Conservation (phyloP, 768 basidiomycete genomes). For the Xanthoconium purpureum region DNA sequence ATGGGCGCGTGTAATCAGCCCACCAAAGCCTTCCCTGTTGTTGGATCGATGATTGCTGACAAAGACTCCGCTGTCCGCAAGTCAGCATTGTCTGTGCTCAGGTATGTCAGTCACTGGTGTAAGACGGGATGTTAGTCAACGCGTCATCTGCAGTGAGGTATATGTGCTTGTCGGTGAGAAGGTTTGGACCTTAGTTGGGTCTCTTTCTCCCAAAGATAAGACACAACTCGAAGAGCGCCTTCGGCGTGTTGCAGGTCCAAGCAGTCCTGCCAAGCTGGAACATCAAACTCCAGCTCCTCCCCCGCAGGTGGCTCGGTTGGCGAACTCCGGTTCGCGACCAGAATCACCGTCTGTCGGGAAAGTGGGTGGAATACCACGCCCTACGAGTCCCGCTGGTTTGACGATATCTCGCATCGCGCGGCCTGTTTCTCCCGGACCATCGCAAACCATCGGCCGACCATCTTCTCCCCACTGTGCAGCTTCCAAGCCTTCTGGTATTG, state of each 20-base stretch:
- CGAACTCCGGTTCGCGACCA: constrained; percentile 43
- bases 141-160: constrained; percentile 54
- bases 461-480: constrained; percentile 45
- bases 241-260: constrained; percentile 73
- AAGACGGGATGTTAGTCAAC: constrained; percentile 6
- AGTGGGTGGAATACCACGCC: constrained; percentile 43
- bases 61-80: constrained; percentile 88
- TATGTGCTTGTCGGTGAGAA: constrained; percentile 83
- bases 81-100: constrained; percentile 77
- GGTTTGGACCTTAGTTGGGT: constrained; percentile 76
- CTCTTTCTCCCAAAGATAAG: constrained; percentile 80
- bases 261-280: constrained; percentile 38
- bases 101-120: constrained; percentile 46
- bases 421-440: constrained; percentile 38
- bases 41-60: constrained; percentile 81
- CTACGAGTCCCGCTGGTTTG: constrained; percentile 46
- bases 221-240: constrained; percentile 90
- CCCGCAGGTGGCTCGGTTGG: constrained; percentile 55
- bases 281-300: constrained; percentile 43
- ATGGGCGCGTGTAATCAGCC: constrained; percentile 76
- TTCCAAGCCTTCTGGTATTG: constrained; percentile 33
- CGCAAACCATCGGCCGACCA: constrained; percentile 41
- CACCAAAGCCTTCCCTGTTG: constrained; percentile 69
- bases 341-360: constrained; percentile 46
- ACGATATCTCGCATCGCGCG: constrained; percentile 40